Evolutionary conservation across 1,139 yeast genomes (phyloP).

Genomic region (Diutina neorugosa): DNA sequence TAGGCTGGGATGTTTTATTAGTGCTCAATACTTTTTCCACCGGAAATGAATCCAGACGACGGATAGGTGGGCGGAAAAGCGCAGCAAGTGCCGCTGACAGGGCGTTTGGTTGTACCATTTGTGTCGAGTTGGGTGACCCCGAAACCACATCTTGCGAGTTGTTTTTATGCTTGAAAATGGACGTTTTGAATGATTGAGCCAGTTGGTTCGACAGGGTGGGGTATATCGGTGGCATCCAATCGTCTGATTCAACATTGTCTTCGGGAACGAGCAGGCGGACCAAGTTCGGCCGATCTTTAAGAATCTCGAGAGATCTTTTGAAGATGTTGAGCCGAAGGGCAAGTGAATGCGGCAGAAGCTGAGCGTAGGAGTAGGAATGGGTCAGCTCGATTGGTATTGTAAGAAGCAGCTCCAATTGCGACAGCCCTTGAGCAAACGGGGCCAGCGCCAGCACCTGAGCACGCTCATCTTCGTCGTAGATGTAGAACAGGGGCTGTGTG

Average conservation of each 20-base stretch:
- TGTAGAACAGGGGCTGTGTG: background rate
- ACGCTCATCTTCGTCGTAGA: background rate
- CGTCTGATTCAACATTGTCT: conserved; percentile 5
- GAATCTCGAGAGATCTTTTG: conserved; percentile 62
- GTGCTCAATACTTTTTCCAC: conserved; percentile 1
- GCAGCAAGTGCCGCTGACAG: conserved; percentile 57
- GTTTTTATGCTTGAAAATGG: background rate
- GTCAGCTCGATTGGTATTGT: conserved; percentile 60
- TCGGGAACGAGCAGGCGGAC: conserved; percentile 12
- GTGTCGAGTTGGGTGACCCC: background rate
- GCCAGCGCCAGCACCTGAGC: background rate
- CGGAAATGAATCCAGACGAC: conserved; percentile 1
- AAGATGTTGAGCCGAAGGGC: conserved; percentile 66
- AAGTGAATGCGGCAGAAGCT: conserved; percentile 66
- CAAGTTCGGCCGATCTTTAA: conserved; percentile 50
- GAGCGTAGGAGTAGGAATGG: conserved; percentile 78
- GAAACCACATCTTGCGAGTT: background rate
- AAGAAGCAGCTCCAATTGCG: background rate
- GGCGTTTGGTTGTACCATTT: conserved; percentile 26
- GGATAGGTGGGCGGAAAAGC: conserved; percentile 27
- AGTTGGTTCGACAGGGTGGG: conserved; percentile 1
- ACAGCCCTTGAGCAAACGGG: background rate
- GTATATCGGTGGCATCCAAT: conserved; percentile 3
- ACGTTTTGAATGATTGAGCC: background rate
- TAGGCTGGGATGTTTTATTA: background rate